Base-by-base conservation (phyloP, 2,329 filamentous ascomycete genomes). In the Aspergillus luchuensis region DNA sequence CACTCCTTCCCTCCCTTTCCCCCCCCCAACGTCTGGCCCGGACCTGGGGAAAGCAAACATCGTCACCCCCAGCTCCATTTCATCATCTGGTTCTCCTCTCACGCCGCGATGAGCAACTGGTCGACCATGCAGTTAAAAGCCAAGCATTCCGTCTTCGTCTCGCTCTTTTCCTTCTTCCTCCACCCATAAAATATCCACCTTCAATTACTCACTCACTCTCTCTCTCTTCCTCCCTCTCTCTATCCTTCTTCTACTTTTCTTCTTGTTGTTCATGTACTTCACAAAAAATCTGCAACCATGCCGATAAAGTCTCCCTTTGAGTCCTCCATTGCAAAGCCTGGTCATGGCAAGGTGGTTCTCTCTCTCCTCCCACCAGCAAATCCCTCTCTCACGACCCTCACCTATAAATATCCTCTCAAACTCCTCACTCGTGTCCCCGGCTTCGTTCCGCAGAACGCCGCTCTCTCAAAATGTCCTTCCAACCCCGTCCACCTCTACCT, bases 321-420 rank as follows among this genome's bases (percentile, higher is more conserved):
- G 53, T 81, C 85, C 55, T 91, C 91, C 28, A 84, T 89, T 41
- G 90, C 91, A 23, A 82, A 83, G 56, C 86, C 93, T 21, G 95
- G 95, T 59, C 84, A 91, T 72, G 95, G 95, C 62, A 84, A 83
- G 65, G 90, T 97, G 67, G 82, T 92, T 56, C 87, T 92, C 59
- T 86, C 86, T 19, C 79, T 91, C 5, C 83, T 93, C 8, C 91
- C 93, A 38, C 88, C 89, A 33, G 84, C 85, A 25, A 85, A 85
- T 51, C 91, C 91, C 13, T 87, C 88, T 49, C 84, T 97, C 30
- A 86, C 89, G 62, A 86, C 84, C 33, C 85, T 97, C 66, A 89
- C 88, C 38, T 98, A 96, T 74, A 92, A 96, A 74, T 99, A 98
- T 71, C 95, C 95, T 1, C 84, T 99, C 50, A 99, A 99, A 76